Percentiles rank a stretch among this genome's conserved stretches.
phyloP scores from a whole-genome alignment of 148 eudicot species.

The Hydrangea macrophylla region DNA sequence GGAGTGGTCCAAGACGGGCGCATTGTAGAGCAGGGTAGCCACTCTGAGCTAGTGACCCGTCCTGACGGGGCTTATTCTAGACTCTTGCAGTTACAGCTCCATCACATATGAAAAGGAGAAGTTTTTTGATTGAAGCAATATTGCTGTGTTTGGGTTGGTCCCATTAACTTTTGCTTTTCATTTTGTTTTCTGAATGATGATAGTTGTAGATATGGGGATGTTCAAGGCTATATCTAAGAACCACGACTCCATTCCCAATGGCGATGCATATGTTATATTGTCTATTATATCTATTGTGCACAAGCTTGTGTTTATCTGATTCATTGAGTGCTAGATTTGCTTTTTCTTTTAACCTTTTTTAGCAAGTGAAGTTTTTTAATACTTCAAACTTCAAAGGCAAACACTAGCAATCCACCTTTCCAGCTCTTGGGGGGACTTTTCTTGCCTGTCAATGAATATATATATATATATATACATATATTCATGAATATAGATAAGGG shows the following conservation, averaged over 20 bases:
- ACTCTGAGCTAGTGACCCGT: slow-evolving; percentile 70
- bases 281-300: slow-evolving; percentile 22
- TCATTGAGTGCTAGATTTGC: not conserved
- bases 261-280: slow-evolving; percentile 36
- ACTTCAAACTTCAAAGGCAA: not conserved
- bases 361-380: slow-evolving; percentile 1
- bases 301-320: not conserved
- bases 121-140: slow-evolving; percentile 2
- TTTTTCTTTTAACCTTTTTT: not conserved
- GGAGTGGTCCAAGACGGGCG: slow-evolving; percentile 94
- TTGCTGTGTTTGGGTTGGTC: slow-evolving; percentile 14
- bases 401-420: not conserved
- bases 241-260: slow-evolving; percentile 26
- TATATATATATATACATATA: no score
- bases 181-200: slow-evolving; percentile 28
- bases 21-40: slow-evolving; percentile 91
- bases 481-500: no score
- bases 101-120: slow-evolving; percentile 55
- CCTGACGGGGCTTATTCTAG: slow-evolving; percentile 93
- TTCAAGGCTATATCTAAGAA: slow-evolving; percentile 28
- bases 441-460: no score
- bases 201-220: slow-evolving; percentile 72
- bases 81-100: slow-evolving; percentile 77
- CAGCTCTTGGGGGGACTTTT: not conserved
- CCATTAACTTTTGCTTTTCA: slow-evolving; percentile 25